These are phyloP conservation scores for Heliosperma pusillum DNA, from an alignment of 148 eudicot species.

Conservation along the genomic window DNA sequence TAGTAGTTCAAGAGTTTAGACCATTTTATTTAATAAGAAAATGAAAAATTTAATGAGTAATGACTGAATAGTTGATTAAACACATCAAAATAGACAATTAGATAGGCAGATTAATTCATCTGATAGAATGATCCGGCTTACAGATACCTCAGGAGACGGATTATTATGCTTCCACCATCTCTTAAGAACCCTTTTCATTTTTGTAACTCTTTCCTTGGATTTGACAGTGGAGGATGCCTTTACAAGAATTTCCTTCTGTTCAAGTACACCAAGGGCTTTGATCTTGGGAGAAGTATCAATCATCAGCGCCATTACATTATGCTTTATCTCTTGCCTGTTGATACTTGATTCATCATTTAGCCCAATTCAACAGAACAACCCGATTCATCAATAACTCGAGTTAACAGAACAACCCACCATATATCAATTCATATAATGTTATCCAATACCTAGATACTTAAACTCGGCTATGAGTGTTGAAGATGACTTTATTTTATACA, in stretches of 20 bases:
- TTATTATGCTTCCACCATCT: slow-evolving; percentile 10
- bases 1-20: neutral
- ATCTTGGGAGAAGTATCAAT: slow-evolving; percentile 58
- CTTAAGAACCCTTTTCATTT: slow-evolving; percentile 3
- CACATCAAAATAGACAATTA: neutral
- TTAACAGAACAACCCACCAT: too few species aligned
- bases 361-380: neutral
- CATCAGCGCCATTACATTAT: slow-evolving; percentile 38
- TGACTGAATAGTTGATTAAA: neutral
- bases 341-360: neutral
- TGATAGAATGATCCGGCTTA: slow-evolving; percentile 1
- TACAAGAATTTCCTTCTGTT: slow-evolving; percentile 18
- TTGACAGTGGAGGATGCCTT: slow-evolving; percentile 5
- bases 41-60: neutral
- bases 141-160: slow-evolving; percentile 31
- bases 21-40: too few species aligned
- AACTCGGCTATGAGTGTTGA: too few species aligned
- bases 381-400: neutral
- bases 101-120: neutral
- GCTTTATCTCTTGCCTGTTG: slow-evolving; percentile 42
- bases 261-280: slow-evolving; percentile 42
- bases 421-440: neutral
- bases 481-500: too few species aligned
- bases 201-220: slow-evolving; percentile 5
- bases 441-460: too few species aligned